These are phyloP conservation scores for Dichotomopilus funicola DNA, from an alignment of 2,329 filamentous ascomycete genomes.

Conservation along the genomic window DNA sequence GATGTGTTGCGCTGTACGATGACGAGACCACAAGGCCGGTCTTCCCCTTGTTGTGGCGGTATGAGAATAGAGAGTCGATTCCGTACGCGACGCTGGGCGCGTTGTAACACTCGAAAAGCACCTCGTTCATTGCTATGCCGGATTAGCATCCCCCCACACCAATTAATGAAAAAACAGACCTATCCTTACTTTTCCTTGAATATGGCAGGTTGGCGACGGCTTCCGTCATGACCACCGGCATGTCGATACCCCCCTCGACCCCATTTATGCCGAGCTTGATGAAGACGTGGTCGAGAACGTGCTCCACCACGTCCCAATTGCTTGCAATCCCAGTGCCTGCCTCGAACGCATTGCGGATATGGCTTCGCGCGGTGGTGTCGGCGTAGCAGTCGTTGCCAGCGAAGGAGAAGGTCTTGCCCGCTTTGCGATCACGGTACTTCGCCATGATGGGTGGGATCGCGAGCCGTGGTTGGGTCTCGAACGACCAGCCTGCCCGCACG, in stretches of 20 bases:
- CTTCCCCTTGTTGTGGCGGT: conserved; percentile 80
- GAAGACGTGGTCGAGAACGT: conserved; percentile 88
- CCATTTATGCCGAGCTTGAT: conserved; percentile 85
- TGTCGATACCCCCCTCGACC: conserved; percentile 65
- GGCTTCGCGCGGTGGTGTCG: conserved; percentile 85
- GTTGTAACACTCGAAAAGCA: conserved; percentile 91
- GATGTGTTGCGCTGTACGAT: conserved; percentile 86
- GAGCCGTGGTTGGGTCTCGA: conserved; percentile 75
- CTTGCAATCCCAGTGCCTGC: conserved; percentile 83
- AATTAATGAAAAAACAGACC: neutral
- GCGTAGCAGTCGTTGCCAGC: conserved; percentile 89
- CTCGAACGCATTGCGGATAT: conserved; percentile 88
- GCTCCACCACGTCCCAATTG: conserved; percentile 98
- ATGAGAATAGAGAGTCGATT: conserved; percentile 95
- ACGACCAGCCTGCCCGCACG: conserved; percentile 93
- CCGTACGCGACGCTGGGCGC: conserved; percentile 88
- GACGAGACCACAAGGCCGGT: conserved; percentile 87
- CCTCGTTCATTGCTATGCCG: conserved; percentile 81
- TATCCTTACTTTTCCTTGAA: conserved; percentile 69
- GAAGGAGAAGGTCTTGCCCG: conserved; percentile 86
- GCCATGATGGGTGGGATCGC: conserved; percentile 84
- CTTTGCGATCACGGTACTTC: conserved; percentile 89
- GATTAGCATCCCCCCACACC: conserved; percentile 2
- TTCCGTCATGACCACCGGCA: conserved; percentile 93
- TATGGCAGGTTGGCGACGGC: conserved; percentile 87